Percentiles rank a stretch among this genome's conserved stretches.
Evolutionary conservation across 331 rosid genomes (phyloP).

Genomic region (Quercus tomentella): DNA sequence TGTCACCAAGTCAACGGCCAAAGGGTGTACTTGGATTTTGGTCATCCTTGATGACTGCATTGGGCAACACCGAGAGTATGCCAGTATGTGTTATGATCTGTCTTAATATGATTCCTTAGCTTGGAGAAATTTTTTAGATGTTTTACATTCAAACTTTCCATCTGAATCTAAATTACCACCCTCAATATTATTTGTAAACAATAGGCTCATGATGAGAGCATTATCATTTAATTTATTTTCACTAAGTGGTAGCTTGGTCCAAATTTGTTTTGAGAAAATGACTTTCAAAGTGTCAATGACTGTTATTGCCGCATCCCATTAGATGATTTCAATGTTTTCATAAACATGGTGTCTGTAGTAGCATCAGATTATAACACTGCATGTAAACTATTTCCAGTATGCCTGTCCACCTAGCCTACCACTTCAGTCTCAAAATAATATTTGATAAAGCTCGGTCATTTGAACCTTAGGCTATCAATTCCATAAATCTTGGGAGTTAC

Average conservation of each 20-base stretch:
- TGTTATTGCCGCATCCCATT: background rate
- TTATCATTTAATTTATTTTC: background rate
- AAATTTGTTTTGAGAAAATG: background rate
- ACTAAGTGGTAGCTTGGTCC: background rate
- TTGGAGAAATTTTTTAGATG: slow-evolving; percentile 1
- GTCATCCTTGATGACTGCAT: slow-evolving; percentile 98
- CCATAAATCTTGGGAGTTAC: background rate
- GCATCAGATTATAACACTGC: background rate
- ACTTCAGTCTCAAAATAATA: background rate
- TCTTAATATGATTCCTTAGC: slow-evolving; percentile 4
- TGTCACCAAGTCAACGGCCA: slow-evolving; percentile 94
- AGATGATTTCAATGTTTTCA: background rate
- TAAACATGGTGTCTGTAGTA: background rate
- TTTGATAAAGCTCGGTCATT: slow-evolving; percentile 3
- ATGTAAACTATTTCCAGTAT: background rate
- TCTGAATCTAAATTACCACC: background rate
- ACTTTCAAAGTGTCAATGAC: background rate
- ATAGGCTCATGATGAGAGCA: slow-evolving; percentile 5
- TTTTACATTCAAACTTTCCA: slow-evolving; percentile 1
- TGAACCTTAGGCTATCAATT: background rate
- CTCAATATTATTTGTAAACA: slow-evolving; percentile 5
- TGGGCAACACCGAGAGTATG: slow-evolving; percentile 97
- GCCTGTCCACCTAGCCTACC: background rate
- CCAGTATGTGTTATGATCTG: slow-evolving; percentile 53
- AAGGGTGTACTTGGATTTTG: slow-evolving; percentile 96